A percentile compares a stretch with the other conserved stretches of the same genome.
phyloP scores from a whole-genome alignment of 495 filamentous ascomycete species.

The Baudoinia panamericana region DNA sequence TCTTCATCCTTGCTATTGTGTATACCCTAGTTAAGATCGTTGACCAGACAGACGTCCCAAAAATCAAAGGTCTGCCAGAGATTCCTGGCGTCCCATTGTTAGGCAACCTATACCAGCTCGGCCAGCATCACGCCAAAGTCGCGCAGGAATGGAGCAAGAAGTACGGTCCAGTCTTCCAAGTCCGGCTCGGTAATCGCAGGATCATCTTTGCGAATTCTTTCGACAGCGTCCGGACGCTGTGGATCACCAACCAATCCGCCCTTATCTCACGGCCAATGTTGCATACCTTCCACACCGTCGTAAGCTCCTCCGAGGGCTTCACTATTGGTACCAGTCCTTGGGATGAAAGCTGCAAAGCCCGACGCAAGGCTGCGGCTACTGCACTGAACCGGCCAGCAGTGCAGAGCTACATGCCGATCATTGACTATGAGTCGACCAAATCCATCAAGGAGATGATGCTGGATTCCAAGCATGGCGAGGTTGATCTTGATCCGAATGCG shows the following conservation, averaged over 20 bases:
- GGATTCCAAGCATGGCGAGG: constrained; percentile 39
- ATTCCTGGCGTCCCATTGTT: constrained; percentile 52
- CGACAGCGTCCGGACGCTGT: constrained; percentile 52
- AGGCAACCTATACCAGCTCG: constrained; percentile 49
- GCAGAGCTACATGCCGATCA: constrained; percentile 56
- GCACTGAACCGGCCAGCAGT: constrained; percentile 55
- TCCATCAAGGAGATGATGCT: constrained; percentile 51
- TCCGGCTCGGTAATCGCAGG: constrained; percentile 52
- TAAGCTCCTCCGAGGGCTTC: constrained; percentile 55
- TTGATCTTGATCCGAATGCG: constrained; percentile 46
- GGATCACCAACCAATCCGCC: constrained; percentile 60
- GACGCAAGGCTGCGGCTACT: constrained; percentile 56
- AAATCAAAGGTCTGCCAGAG: constrained; percentile 51
- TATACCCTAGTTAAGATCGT: constrained; percentile 43
- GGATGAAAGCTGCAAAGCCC: constrained; percentile 60
- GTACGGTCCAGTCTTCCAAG: constrained; percentile 55
- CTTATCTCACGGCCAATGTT: constrained; percentile 56
- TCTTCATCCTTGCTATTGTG: constrained; percentile 21
- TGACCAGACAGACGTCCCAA: constrained; percentile 45
- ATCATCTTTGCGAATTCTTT: constrained; percentile 60
- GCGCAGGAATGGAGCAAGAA: constrained; percentile 44
- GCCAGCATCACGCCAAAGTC: constrained; percentile 41
- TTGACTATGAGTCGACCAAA: constrained; percentile 52
- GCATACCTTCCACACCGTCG: constrained; percentile 60
- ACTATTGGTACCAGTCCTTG: constrained; percentile 64